phyloP scores from a whole-genome alignment of 257 asterid genomes.

The Capsicum baccatum region DNA sequence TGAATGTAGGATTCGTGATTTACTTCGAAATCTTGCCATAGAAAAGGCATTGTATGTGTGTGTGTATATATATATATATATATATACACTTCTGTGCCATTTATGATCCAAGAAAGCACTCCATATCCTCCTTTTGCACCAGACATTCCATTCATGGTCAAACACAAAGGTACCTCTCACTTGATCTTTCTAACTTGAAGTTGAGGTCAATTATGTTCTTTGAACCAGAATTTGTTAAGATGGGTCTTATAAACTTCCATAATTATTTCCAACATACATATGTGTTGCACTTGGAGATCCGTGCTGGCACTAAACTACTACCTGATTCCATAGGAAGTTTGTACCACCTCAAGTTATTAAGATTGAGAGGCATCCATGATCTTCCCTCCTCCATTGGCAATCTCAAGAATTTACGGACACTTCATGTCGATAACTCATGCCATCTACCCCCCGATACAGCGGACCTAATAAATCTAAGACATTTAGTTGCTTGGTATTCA shows the following conservation, averaged over 20 bases:
- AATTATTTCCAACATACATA: background rate
- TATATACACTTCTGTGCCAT: background rate
- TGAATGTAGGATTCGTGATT: background rate
- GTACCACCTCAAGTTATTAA: background rate
- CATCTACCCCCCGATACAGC: background rate
- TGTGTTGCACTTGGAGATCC: background rate
- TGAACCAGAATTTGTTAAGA: fast-evolving
- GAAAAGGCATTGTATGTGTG: background rate
- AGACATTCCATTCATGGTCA: background rate
- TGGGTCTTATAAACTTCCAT: background rate
- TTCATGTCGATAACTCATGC: background rate
- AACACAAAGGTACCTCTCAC: background rate
- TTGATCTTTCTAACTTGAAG: background rate
- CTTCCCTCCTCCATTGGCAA: background rate
- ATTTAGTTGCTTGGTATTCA: background rate
- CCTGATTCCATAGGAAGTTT: background rate
- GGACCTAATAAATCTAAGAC: background rate
- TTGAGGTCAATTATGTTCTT: background rate
- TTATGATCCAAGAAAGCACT: background rate
- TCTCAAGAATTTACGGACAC: background rate
- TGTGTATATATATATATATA: no score
- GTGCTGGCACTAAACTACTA: background rate
- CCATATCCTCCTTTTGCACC: background rate
- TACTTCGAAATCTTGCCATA: background rate
- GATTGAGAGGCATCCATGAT: background rate